Conservation (phyloP, 768 basidiomycete genomes). For the Hydnomerulius pinastri region DNA sequence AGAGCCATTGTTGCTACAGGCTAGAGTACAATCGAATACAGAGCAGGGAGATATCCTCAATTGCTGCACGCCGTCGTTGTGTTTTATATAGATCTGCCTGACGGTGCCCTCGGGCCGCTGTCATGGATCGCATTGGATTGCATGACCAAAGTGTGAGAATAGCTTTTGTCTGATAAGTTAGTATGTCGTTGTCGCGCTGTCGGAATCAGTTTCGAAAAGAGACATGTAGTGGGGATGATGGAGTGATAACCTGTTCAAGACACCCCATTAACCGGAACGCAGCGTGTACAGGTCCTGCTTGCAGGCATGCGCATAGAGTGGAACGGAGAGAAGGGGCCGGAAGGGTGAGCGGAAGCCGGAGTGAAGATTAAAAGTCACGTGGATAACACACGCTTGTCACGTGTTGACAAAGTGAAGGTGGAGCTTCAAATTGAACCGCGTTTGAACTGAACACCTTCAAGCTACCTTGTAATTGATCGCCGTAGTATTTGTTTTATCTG, state of each 20-base stretch:
- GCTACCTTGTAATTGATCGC: not conserved
- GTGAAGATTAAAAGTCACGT: no score
- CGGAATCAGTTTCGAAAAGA: no score
- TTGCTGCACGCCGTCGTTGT: not conserved
- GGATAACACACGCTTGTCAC: slow-evolving; percentile 14
- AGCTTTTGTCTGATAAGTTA: not conserved
- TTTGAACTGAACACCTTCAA: no score
- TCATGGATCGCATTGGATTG: not conserved
- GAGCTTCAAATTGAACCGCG: slow-evolving; percentile 5
- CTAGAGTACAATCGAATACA: not conserved
- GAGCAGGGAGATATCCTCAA: not conserved
- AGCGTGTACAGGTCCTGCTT: no score
- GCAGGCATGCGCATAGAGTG: no score
- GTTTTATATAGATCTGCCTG: slow-evolving; percentile 4
- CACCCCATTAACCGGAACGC: no score
- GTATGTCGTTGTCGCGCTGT: no score
- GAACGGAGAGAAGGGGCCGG: no score
- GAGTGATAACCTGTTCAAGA: no score
- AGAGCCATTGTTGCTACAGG: slow-evolving; percentile 9
- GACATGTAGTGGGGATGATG: no score
- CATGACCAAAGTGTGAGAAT: slow-evolving; percentile 9
- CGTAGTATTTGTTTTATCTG: not conserved
- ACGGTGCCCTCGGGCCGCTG: slow-evolving; percentile 6
- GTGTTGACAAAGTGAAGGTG: slow-evolving; percentile 26
- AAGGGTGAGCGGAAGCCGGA: no score